Evolutionary conservation across 192 early-diverging fungal genomes (phyloP), one percentile per base, ranked within the genome.

Genomic region (Coemansia sp.): DNA sequence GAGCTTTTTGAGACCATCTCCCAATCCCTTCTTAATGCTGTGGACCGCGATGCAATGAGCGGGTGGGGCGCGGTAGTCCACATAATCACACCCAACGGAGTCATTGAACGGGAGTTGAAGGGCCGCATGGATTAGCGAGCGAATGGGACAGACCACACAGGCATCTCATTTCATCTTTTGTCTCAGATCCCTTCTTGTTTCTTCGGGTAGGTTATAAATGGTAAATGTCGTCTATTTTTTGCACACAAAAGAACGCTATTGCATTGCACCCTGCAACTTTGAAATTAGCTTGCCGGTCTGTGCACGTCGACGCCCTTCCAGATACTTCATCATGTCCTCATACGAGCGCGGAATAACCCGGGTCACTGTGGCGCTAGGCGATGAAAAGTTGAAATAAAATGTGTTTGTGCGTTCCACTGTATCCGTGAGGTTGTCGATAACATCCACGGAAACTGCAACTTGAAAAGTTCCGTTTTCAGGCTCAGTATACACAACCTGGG

Each of bases 1-100:
- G 95, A 95, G 68, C 84, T 99, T 57, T 99, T 99, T 70, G 96
- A 98, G 84, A 93, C 92, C 57, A 93, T 97, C 46, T 94, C 93
- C 7, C 97, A 99, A 73, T 86, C 96, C 6, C 78, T 99, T 53
- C 82, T 99, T 75, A 95, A 89, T 75, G 93, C 95, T 19, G 90
- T 95, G 55, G 95, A 99, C 74, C 91, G 97, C 67, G 94, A 99
- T 78, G 90, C 92, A 27, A 70, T 94, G 64, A 90, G 88, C 67
- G 97, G 97, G 57, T 99, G 97, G 97, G 97, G 97, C 76, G 95
- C 91, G 54, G 85, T 94, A 54, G 95, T 99, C 23, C 88, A 94
- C 77, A 83, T 98, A 51, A 94, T 98, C 67, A 98, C 96, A 17
- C 88, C 88, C 17, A 89, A 93, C 2, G 83, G 87, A 62, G 84